Base-by-base conservation (phyloP, 495 filamentous ascomycete genomes). In the Podospora tetraspora region DNA sequence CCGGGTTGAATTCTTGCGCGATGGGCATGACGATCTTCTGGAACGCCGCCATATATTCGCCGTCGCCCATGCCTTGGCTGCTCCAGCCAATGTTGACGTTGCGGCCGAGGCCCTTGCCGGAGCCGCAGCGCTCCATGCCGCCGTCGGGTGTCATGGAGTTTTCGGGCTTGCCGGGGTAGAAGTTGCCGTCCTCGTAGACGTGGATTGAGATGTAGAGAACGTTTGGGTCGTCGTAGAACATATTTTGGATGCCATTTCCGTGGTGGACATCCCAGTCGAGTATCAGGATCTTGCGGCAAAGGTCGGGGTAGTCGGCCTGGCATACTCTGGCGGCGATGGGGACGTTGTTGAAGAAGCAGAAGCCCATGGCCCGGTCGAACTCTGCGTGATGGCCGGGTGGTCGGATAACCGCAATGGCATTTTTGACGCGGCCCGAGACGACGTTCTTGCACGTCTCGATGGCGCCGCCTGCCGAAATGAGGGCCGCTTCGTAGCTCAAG, bases 1-100 rank as follows among this genome's bases (percentile, higher is more conserved):
- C 96, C 3, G 95, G 95, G 73, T 94, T 83, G 74, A 97, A 99
- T 71, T 99, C 94, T 16, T 85, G 83, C 0, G 91, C 94, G 66
- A 98, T 94, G 0, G 95, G 95, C 92, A 99, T 97, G n/a, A 98
- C 90, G 29, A 98, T 89, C 74, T 93, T 87, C 68, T 98, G 93
- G 75, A 99, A 99, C 11, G 95, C 95, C 68, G 89, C 92, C 80
- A 98, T 87, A 78, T 99, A 99, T 75, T 99, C 95, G 3, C 90
- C 94, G 79, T 99, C 96, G 2, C 92, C 92, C 93, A 97, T 97
- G 3, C 93, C 94, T 69, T 95, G 91, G 25, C 87, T 87, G 58
- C 88, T 84, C 96, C 96, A 99, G 1, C 92, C 93, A 64, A 99
- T 92, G 74, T 99, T 99, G 70, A 99, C 86, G 76, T 97, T 99